Evolutionary conservation across 768 basidiomycete genomes (phyloP), one percentile per base, ranked within the genome.

Genomic region (Psilocybe subaeruginosa): DNA sequence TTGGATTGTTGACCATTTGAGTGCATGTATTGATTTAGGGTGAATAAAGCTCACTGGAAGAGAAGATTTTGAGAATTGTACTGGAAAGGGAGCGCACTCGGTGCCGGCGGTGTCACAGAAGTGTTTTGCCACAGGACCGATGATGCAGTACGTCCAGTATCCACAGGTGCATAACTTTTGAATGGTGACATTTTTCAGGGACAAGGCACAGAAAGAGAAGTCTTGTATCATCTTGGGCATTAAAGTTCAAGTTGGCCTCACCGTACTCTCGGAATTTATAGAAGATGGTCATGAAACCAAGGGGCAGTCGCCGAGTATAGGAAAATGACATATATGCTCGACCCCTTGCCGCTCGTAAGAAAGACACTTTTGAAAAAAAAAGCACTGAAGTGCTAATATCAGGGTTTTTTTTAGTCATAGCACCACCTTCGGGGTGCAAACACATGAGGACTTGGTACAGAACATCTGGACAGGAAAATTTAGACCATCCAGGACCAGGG

Each of bases 171-270:
- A 45, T 8, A 48, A 37, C 53, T 17, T 33, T 12, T 35, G 17
- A 5, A 31, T 46, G 31, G 7, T 60, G 57, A 52, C 57, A 43
- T 43, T 27, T 51, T 9, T 43, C 29, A 60, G 52, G 46, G 53
- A 53, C 52, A 35, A 60, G 53, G 59, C 45, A 49, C 52, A 14
- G 43, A 47, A 53, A 53, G 43, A 46, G 29, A 59, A 31, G 58
- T 41, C n/a, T 59, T 50, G 56, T 14, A 19, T 45, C 30, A 30
- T 53, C 50, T 46, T 48, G 33, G 2, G 33, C 11, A 35, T 35
- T 35, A 35, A 11, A 35, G 33, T 35, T 35, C 33, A 35, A 35
- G 33, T 35, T 35, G 6, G 33, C 33, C 11, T 43, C 41, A 8
- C 41, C n/a, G 14, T 12, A 4, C 14, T 16, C 14, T 43, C 41